Base-by-base conservation (phyloP, 2,329 filamentous ascomycete species). In the Metarhizium humberi region DNA sequence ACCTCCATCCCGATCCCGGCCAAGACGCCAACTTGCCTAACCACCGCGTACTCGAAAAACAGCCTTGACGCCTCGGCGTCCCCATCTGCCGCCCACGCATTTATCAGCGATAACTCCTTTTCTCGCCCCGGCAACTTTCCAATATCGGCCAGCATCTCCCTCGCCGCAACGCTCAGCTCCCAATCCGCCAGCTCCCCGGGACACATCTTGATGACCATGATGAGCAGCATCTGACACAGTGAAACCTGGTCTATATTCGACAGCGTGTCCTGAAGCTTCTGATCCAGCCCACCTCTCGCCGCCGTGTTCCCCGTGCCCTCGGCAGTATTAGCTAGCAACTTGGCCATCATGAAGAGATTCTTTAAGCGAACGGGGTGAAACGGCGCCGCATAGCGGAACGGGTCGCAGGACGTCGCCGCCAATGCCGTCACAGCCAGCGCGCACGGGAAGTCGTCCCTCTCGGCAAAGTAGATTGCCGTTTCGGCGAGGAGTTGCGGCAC, bases 301-400 rank as follows among this genome's bases (percentile, higher is more conserved):
- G 60, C 66, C 20, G 64, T 66, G 3, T 69, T 70, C 13, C 69
- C 47, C 32, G 50, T 47, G 42, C 36, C 66, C 6, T 75, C 70
- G 0, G 75, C 75, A 0, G 77, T 78, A 56, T 78, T 73, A 57
- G 75, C 73, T 6, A 84, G 65, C 2, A 82, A 67, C 58, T 79
- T 79, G 48, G 76, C 76, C 16, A 84, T 67, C 49, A 76, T 70
- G 53, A 81, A 69, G 11, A 82, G 63, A 11, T 75, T 73, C 62
- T 79, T 80, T 32, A 81, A 68, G 29, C 82, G 71, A 30, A 72
- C 69, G 0, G 74, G 73, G 50, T 77, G 72, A 60, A 81, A 81
- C 0, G 79, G 77, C 55, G 76, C 73, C 13, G 75, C 69, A 53
- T 74, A 71, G 46, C 74, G 75, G 62, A 76, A 78, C 0, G 80